A percentile compares a stretch with the other conserved stretches of the same genome.
phyloP scores from a whole-genome alignment of 2,329 filamentous ascomycete species.

The Nemania sp. region DNA sequence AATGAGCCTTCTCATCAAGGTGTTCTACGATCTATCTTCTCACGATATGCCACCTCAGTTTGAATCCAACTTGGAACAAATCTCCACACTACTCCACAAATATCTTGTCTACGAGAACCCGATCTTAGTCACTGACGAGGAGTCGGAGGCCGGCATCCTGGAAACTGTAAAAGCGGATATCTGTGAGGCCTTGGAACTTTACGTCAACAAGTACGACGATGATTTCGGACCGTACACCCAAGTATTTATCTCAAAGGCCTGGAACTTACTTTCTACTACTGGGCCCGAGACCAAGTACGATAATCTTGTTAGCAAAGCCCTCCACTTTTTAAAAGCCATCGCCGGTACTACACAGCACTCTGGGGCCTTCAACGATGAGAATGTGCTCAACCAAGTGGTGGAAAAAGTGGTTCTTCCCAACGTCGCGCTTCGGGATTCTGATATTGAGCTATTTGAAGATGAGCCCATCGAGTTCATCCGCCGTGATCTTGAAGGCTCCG shows the following conservation, averaged over 20 bases:
- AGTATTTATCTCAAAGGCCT: constrained; percentile 86
- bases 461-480: constrained; percentile 99
- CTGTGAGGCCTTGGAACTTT: constrained; percentile 86
- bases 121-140: constrained; percentile 81
- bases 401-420: constrained; percentile 97
- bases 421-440: constrained; percentile 85
- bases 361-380: constrained; percentile 80
- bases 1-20: constrained; percentile 84
- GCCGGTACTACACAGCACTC: constrained; percentile 78
- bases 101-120: constrained; percentile 89
- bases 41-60: constrained; percentile 95
- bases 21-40: constrained; percentile 95
- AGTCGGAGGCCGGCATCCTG: constrained; percentile 80
- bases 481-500: constrained; percentile 91
- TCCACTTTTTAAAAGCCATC: constrained; percentile 92
- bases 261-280: constrained; percentile 85
- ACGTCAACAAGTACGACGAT: constrained; percentile 93
- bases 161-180: constrained; percentile 93
- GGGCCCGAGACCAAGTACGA: constrained; percentile 92
- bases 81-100: constrained; percentile 83
- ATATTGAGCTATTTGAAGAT: constrained; percentile 95
- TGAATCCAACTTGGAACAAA: constrained; percentile 79
- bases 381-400: constrained; percentile 80
- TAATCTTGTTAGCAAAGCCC: constrained; percentile 86
- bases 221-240: constrained; percentile 81